A percentile compares a stretch with the other conserved stretches of the same genome.
Evolutionary conservation across 202 grass and related monocot species (phyloP).

Genomic region (Zoysia matrella): DNA sequence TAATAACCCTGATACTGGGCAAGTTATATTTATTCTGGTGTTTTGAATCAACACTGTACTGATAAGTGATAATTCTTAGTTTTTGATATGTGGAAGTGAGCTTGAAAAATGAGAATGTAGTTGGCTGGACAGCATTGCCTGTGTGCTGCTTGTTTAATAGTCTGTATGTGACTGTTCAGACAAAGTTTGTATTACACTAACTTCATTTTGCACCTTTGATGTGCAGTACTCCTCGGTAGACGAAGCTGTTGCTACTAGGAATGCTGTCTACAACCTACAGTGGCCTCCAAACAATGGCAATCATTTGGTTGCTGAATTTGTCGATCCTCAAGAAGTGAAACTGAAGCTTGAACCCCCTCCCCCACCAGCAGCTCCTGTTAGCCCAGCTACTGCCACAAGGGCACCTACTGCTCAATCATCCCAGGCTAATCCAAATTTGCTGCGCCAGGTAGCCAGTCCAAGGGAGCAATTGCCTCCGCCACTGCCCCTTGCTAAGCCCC

Average conservation of each 20-base stretch:
- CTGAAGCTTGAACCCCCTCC: too few species aligned
- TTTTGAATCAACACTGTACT: neutral
- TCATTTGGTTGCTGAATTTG: too few species aligned
- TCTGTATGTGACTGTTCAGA: neutral
- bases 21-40: constrained; percentile 1
- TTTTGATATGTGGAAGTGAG: neutral
- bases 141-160: neutral
- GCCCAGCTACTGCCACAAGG: constrained; percentile 34
- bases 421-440: constrained; percentile 50
- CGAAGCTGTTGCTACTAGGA: constrained; percentile 84
- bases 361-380: too few species aligned
- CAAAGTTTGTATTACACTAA: neutral
- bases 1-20: neutral
- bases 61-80: neutral
- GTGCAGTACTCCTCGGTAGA: constrained; percentile 86
- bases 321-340: too few species aligned
- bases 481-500: too few species aligned
- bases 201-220: neutral
- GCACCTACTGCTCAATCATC: constrained; percentile 51
- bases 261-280: constrained; percentile 20
- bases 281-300: too few species aligned
- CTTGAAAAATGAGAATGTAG: constrained; percentile 7
- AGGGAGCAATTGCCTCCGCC: too few species aligned
- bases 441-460: constrained; percentile 41
- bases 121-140: neutral